Percentiles rank a stretch among this genome's conserved stretches.
Conservation (phyloP, 345 rosid genomes). For the Nephelium lappaceum region DNA sequence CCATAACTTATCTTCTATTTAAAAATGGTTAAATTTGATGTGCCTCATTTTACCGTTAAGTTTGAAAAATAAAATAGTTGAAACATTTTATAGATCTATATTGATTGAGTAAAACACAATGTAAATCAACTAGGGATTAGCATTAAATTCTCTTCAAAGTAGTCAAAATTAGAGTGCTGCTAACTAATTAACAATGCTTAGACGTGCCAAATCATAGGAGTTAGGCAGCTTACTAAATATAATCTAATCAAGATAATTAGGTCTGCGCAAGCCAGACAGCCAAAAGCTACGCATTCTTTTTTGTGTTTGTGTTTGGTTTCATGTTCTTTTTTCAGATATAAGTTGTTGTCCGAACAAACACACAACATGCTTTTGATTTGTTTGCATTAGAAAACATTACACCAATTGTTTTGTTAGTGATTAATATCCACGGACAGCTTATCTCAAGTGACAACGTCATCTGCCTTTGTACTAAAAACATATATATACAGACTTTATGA, state of each 20-base stretch:
- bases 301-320: slow-evolving; percentile 1
- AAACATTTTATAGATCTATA: too few relatives aligned
- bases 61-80: too few relatives aligned
- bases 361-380: not conserved
- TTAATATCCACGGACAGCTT: not conserved
- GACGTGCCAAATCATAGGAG: not conserved
- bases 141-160: too few relatives aligned
- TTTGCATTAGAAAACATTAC: not conserved
- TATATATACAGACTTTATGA: not conserved
- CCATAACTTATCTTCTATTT: too few relatives aligned
- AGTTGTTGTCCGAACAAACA: not conserved
- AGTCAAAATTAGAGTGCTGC: not conserved
- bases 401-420: not conserved
- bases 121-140: not conserved
- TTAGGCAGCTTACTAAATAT: not conserved
- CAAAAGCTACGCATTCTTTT: not conserved
- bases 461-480: not conserved
- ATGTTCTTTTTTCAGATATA: not conserved
- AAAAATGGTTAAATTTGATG: too few relatives aligned
- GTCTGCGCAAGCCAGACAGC: not conserved
- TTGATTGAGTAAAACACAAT: not conserved
- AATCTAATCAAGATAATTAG: not conserved
- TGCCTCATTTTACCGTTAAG: too few relatives aligned
- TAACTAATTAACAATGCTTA: not conserved
- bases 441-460: not conserved